Evolutionary conservation across 495 filamentous ascomycete species (phyloP), one percentile per base, ranked within the genome.

Genomic region (Glarea lozoyensis): DNA sequence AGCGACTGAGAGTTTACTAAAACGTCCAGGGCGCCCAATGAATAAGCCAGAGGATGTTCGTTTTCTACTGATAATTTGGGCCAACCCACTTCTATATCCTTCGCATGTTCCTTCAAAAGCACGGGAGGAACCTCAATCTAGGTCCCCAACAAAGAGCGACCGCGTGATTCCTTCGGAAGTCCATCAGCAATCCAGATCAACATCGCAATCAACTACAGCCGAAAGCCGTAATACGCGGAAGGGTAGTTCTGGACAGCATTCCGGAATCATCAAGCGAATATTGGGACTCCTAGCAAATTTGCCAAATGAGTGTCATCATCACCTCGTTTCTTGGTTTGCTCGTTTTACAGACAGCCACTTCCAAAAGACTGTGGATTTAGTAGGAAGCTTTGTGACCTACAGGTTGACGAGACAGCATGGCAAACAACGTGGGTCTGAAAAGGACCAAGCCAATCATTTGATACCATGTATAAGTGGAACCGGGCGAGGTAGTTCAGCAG

Each of bases 221-320:
- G 10, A 20, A 9, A 42, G 21, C 3, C 19, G 43, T 4, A 50
- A 56, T 27, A 36, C 13, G 10, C 23, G 19, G 7, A 43, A 36
- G 42, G 42, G 53, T 11, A 66, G 63, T 24, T 60, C 76, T 33
- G 73, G 72, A 15, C 68, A 77, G 37, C 82, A 92, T 52, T 83
- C 84, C n/a, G 82, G 81, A 12, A 85, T 95, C 44, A 73, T 92
- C 54, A 96, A 95, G 56, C 75, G 89, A 34, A 82, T 94, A 37
- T 55, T 94, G 17, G 89, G 89, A 5, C 60, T 95, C 20, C 46
- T 94, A 32, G 80, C 86, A 2, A 86, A 93, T 60, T 60, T 84
- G 11, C 71, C 86, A 0, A 78, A 74, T 53, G 74, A 82, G 31
- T 88, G 84, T 52, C 88, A 94, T 55, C 82, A 82, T 41, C 78